These are phyloP conservation scores for Populus pruinosa DNA, from an alignment of 345 rosid species.

Conservation along the genomic window DNA sequence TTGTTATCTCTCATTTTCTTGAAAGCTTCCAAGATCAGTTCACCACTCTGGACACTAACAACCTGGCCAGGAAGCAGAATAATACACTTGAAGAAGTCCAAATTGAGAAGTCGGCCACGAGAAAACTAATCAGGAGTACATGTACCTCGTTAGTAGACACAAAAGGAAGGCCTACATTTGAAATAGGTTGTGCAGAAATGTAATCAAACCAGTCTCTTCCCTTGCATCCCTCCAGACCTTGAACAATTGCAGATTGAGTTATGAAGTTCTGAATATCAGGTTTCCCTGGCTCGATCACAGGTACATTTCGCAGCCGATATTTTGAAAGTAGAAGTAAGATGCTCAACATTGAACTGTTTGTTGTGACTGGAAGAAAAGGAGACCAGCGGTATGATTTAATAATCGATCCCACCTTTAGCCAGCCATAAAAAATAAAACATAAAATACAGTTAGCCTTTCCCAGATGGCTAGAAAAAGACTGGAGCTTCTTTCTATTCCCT, in stretches of 20 bases:
- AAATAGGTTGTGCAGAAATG: slow-evolving; percentile 53
- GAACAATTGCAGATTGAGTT: slow-evolving; percentile 80
- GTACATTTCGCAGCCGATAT: slow-evolving; percentile 72
- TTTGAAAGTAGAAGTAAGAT: slow-evolving; percentile 75
- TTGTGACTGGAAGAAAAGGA: slow-evolving; percentile 75
- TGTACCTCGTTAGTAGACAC: slow-evolving; percentile 62
- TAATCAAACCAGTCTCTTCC: slow-evolving; percentile 95
- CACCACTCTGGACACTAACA: slow-evolving; percentile 51
- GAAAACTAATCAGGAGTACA: slow-evolving; percentile 4
- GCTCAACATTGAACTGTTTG: slow-evolving; percentile 78
- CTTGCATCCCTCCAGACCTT: slow-evolving; percentile 71
- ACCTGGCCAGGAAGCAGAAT: slow-evolving; percentile 39
- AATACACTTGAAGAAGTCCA: not conserved
- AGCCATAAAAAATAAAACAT: not conserved
- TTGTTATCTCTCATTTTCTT: slow-evolving; percentile 66
- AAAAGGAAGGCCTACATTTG: slow-evolving; percentile 84
- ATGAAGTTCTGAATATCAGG: slow-evolving; percentile 74
- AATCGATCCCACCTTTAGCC: slow-evolving; percentile 60
- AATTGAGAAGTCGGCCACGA: not conserved
- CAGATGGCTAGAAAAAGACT: not conserved
- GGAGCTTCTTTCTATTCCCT: not conserved
- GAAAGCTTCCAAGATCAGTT: slow-evolving; percentile 78
- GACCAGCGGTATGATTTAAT: slow-evolving; percentile 73
- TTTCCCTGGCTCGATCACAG: slow-evolving; percentile 62
- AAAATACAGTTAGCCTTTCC: not conserved